A percentile compares a stretch with the other conserved stretches of the same genome.
These are phyloP conservation scores for Neurospora sp. DNA, from an alignment of 495 filamentous ascomycete species.

Conservation along the genomic window DNA sequence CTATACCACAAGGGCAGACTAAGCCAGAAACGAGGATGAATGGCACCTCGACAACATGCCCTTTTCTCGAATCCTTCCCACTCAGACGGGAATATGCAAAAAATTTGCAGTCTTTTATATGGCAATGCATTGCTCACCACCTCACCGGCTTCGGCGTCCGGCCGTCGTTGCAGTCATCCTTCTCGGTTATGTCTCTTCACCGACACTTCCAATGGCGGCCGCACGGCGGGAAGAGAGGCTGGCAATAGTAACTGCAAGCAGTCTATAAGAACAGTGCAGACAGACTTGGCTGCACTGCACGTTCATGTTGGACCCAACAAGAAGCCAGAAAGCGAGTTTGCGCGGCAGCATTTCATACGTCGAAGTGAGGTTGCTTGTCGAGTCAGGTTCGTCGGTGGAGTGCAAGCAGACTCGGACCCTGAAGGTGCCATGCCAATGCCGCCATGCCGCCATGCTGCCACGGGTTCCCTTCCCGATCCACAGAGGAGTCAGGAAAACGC, in stretches of 20 bases:
- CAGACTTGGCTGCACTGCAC: not conserved
- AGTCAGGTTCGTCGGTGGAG: not conserved
- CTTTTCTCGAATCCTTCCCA: not conserved
- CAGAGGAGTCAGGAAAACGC: not conserved
- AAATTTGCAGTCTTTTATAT: not conserved
- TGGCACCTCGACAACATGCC: not conserved
- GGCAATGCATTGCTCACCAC: not conserved
- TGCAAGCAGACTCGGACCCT: not conserved
- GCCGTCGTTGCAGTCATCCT: not conserved
- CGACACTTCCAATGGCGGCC: slow-evolving; percentile 16
- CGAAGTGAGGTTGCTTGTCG: not conserved
- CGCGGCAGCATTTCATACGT: slow-evolving; percentile 22
- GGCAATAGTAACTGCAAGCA: not conserved
- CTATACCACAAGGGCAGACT: not conserved
- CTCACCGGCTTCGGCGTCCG: not conserved
- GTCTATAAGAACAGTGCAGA: not conserved
- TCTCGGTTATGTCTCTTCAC: slow-evolving; percentile 14
- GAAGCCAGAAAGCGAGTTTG: slow-evolving; percentile 1
- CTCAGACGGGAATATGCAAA: not conserved
- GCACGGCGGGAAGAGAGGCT: not conserved
- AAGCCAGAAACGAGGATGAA: not conserved
- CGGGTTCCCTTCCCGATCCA: not conserved
- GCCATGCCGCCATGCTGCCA: not conserved
- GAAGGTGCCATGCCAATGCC: not conserved
- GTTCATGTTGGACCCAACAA: not conserved